Evolutionary conservation across 345 rosid species (phyloP), one percentile per base, ranked within the genome.

Genomic region (Clarkia xantiana): DNA sequence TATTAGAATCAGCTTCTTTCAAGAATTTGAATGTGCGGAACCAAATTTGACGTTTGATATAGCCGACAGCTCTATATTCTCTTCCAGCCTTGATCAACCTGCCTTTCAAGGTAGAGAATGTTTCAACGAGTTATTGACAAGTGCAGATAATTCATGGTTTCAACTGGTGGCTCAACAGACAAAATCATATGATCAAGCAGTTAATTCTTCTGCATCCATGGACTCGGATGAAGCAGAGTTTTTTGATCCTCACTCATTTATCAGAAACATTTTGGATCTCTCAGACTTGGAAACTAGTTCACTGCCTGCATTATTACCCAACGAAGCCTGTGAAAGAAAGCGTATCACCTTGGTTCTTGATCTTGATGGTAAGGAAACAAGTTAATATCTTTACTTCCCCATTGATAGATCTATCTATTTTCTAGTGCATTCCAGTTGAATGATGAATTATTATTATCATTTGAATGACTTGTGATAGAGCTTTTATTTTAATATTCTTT

Each of bases 271-370:
- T 50, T 58, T 56, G 45, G 60, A 62, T 51, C 60, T 62, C 40
- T 55, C 66, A 3, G 46, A 56, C 41, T 23, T 55, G 18, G 66
- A 56, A 50, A 49, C 60, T 40, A 62, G 39, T 51, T 51, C 58
- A 13, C 41, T 62, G 38, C 55, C 66, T 14, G 60, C 55, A 11
- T 45, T 62, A 18, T 40, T 62, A 25, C 60, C 66, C 13, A 17
- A 53, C 23, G 64, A 55, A 49, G 44, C 52, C 14, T 40, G 44
- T 14, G 40, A 55, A 39, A 42, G 44, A 45, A 62, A 55, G 39
- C 51, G 53, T 15, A 49, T 55, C 9, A 62, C 66, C 52, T 41
- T 62, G 16, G 66, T 62, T 55, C 66, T 62, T 40, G 66, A 62
- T 56, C 55, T 62, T 20, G 66, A 62, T n/a, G 66, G 66, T 62